Conservation (phyloP, 805 yeast species). For the Ogataea wickerhamii region DNA sequence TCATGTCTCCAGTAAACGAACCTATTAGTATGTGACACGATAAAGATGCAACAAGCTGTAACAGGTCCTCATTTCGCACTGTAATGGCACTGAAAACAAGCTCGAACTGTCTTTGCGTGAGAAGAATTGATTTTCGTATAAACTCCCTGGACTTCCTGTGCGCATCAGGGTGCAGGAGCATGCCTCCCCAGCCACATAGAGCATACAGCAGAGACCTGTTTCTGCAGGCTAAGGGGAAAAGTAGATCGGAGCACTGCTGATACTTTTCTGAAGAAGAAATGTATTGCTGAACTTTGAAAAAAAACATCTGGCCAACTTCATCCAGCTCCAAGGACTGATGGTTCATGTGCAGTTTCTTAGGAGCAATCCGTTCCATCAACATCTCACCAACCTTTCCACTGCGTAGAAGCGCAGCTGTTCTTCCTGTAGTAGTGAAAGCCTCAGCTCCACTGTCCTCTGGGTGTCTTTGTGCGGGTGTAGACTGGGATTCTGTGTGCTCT, state of each 20-base stretch:
- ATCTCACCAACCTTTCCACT: background rate
- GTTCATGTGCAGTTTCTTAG: no score
- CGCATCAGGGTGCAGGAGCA: slow-evolving; percentile 9
- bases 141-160: slow-evolving; percentile 3
- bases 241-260: slow-evolving; percentile 6
- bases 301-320: slow-evolving; percentile 6
- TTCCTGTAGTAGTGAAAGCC: background rate
- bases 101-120: slow-evolving; percentile 4
- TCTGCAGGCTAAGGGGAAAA: slow-evolving; percentile 12
- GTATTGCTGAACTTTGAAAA: slow-evolving; percentile 6
- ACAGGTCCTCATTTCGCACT: slow-evolving; percentile 8
- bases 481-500: background rate
- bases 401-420: background rate
- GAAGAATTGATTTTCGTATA: slow-evolving; percentile 7
- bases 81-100: background rate
- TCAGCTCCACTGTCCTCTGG: background rate
- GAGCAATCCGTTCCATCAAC: no score
- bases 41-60: slow-evolving; percentile 15
- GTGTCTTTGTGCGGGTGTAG: background rate
- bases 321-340: slow-evolving; percentile 4
- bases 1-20: slow-evolving; percentile 17
- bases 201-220: slow-evolving; percentile 12
- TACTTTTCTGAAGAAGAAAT: slow-evolving; percentile 11
- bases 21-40: slow-evolving; percentile 18
- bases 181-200: slow-evolving; percentile 17